A percentile compares a stretch with the other conserved stretches of the same genome.
Evolutionary conservation across 768 basidiomycete species (phyloP).

Genomic region (Hemileccinum rubropunctum): DNA sequence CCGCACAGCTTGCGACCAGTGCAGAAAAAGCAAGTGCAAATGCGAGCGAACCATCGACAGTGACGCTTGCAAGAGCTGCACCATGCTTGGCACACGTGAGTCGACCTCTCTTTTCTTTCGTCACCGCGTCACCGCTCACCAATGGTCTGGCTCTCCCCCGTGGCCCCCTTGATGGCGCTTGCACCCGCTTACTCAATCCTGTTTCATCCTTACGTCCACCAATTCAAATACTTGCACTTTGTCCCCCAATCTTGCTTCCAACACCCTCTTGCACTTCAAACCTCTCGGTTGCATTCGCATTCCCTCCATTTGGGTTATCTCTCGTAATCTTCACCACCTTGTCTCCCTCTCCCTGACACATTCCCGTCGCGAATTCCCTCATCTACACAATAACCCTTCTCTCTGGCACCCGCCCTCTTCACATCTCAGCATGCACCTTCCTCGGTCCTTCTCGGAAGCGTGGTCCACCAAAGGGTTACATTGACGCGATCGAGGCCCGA

Average conservation of each 20-base stretch:
- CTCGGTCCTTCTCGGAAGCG: conserved; percentile 78
- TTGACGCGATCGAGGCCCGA: conserved; percentile 89
- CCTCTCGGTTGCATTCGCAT: conserved; percentile 1
- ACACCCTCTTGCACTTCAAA: too few relatives aligned
- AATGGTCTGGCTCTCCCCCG: too few relatives aligned
- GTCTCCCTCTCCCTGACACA: conserved; percentile 3
- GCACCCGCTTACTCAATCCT: too few relatives aligned
- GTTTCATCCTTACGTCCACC: background rate
- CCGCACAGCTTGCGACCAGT: conserved; percentile 75
- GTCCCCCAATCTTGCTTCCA: background rate
- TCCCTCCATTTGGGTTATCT: conserved; percentile 15
- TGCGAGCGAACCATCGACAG: conserved; percentile 65
- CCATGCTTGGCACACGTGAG: conserved; percentile 69
- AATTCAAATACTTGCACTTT: conserved; percentile 3
- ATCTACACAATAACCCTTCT: background rate
- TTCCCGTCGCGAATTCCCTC: conserved; percentile 4
- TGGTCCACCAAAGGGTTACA: conserved; percentile 91
- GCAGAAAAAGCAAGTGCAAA: conserved; percentile 87
- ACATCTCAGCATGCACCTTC: conserved; percentile 64
- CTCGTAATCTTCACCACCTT: conserved; percentile 16
- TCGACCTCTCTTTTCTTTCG: conserved; percentile 2
- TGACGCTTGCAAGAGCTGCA: conserved; percentile 75
- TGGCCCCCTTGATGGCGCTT: too few relatives aligned
- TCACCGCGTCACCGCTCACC: conserved; percentile 14
- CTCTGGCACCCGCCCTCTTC: background rate